A percentile compares a stretch with the other conserved stretches of the same genome.
Evolutionary conservation across 1,284 basidiomycete species (phyloP).

Genomic region (Tylopilus sp.): DNA sequence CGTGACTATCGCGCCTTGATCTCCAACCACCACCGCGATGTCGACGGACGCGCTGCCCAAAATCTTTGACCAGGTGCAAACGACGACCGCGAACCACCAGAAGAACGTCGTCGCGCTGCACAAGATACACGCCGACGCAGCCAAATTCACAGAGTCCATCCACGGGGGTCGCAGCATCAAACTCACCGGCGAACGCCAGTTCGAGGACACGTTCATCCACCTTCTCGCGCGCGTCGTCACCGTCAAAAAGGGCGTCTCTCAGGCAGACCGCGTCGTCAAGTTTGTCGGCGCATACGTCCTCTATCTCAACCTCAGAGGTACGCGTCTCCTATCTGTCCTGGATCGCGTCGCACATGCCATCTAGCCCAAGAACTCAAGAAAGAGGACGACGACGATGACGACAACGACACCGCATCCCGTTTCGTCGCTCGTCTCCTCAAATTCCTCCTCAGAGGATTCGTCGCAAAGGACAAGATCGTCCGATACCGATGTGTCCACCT

Average conservation of each 20-base stretch:
- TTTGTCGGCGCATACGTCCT: constrained; percentile 82
- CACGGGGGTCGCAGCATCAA: constrained; percentile 33
- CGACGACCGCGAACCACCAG: constrained; percentile 77
- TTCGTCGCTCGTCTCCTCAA: constrained; percentile 72
- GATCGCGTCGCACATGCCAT: neutral
- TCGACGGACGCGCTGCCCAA: constrained; percentile 29
- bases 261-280: constrained; percentile 80
- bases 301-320: constrained; percentile 55
- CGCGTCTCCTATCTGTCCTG: neutral
- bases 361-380: constrained; percentile 33
- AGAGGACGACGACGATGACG: constrained; percentile 45
- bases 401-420: constrained; percentile 66
- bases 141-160: constrained; percentile 50
- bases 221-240: constrained; percentile 68
- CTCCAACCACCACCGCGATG: constrained; percentile 14
- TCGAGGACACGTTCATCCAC: constrained; percentile 70
- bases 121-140: constrained; percentile 73
- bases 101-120: constrained; percentile 88
- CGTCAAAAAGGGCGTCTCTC: constrained; percentile 78
- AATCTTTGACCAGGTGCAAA: constrained; percentile 81
- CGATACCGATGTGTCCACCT: too few species aligned
- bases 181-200: constrained; percentile 75
- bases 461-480: constrained; percentile 80
- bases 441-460: constrained; percentile 73
- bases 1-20: constrained; percentile 14